Percentiles rank a stretch among this genome's conserved stretches.
phyloP scores from a whole-genome alignment of 2,329 filamentous ascomycete genomes.

The Didymellaceae sp. region DNA sequence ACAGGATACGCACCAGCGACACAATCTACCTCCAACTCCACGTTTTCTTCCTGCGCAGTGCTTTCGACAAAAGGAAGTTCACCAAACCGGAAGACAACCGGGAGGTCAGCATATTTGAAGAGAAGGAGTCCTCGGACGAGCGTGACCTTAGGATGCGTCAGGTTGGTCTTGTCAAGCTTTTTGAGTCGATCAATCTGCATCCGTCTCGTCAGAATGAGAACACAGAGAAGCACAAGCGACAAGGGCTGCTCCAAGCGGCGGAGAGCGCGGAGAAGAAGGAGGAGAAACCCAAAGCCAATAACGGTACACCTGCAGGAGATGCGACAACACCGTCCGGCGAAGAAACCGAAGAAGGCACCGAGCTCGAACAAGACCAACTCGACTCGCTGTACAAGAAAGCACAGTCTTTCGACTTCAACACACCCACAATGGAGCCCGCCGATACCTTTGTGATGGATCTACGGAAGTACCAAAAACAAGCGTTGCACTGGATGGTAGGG shows the following conservation, averaged over 20 bases:
- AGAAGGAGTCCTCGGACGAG: conserved; percentile 85
- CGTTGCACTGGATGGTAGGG: conserved; percentile 92
- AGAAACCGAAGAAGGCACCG: conserved; percentile 81
- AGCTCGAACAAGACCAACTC: conserved; percentile 93
- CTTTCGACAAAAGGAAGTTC: conserved; percentile 72
- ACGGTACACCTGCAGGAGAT: conserved; percentile 55
- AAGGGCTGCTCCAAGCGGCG: conserved; percentile 83
- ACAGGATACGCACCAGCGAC: conserved; percentile 85
- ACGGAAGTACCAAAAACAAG: conserved; percentile 93
- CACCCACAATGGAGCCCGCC: conserved; percentile 83
- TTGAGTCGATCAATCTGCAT: conserved; percentile 85
- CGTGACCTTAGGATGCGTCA: conserved; percentile 83
- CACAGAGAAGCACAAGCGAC: conserved; percentile 79
- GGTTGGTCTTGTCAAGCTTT: conserved; percentile 84
- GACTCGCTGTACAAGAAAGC: conserved; percentile 94
- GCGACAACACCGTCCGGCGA: conserved; percentile 64
- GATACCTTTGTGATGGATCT: conserved; percentile 82
- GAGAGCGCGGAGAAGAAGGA: conserved; percentile 80
- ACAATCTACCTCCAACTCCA: conserved; percentile 90
- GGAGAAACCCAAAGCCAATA: conserved; percentile 52
- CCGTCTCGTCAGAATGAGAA: conserved; percentile 77
- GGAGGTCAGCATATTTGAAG: conserved; percentile 76
- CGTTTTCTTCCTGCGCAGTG: conserved; percentile 75
- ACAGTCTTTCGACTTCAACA: conserved; percentile 94
- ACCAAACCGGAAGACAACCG: conserved; percentile 72